A percentile compares a stretch with the other conserved stretches of the same genome.
phyloP scores from a whole-genome alignment of 2,329 filamentous ascomycete species.

The Paraphoma sp. region DNA sequence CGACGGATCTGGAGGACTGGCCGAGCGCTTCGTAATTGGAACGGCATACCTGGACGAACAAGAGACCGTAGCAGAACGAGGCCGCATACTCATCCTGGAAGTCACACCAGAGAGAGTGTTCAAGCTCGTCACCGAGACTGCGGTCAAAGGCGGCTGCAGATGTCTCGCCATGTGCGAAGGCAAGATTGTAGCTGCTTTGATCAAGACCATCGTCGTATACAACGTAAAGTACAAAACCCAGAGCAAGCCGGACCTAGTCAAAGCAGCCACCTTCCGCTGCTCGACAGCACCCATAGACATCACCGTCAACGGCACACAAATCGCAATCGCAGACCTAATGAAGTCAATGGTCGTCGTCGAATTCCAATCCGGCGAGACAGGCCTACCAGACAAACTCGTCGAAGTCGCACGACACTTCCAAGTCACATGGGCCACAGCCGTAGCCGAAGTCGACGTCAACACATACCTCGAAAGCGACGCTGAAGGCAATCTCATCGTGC shows the following conservation, averaged over 20 bases:
- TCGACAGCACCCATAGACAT: constrained; percentile 85
- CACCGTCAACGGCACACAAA: constrained; percentile 73
- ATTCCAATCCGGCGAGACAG: constrained; percentile 66
- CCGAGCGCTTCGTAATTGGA: constrained; percentile 88
- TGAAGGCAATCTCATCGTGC: constrained; percentile 83
- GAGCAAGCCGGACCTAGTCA: constrained; percentile 65
- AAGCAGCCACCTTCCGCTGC: constrained; percentile 77
- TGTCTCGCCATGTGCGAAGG: constrained; percentile 74
- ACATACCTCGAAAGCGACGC: constrained; percentile 85
- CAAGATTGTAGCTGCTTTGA: constrained; percentile 83
- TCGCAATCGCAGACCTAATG: constrained; percentile 91
- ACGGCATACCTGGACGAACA: constrained; percentile 78
- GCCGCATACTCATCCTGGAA: constrained; percentile 84
- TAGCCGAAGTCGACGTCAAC: constrained; percentile 74
- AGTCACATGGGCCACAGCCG: constrained; percentile 80
- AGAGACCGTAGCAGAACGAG: constrained; percentile 60
- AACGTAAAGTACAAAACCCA: constrained; percentile 61
- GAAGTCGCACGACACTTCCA: constrained; percentile 84
- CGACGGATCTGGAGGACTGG: constrained; percentile 61
- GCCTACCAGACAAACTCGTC: constrained; percentile 66
- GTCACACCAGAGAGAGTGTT: constrained; percentile 77
- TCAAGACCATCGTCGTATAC: constrained; percentile 78
- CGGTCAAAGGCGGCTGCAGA: constrained; percentile 80
- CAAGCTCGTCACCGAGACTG: constrained; percentile 72
- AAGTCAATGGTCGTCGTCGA: constrained; percentile 85